phyloP scores from a whole-genome alignment of 2,329 filamentous ascomycete species.

The Dactylellina leptospora region DNA sequence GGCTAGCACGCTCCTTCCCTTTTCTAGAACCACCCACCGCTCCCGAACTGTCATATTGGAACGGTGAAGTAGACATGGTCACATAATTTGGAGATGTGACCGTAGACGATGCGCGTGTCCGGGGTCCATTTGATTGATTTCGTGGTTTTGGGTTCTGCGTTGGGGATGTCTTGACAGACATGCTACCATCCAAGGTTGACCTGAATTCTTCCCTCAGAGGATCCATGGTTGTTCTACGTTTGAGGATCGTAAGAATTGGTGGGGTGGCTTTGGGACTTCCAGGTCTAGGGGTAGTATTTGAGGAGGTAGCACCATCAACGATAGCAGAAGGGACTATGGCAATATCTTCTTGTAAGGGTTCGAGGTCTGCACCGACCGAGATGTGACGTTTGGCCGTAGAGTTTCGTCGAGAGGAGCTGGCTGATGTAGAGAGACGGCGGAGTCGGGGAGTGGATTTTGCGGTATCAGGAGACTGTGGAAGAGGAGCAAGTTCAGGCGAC shows the following conservation, averaged over 20 bases:
- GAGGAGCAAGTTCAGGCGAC: constrained; percentile 39
- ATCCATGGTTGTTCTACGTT: constrained; percentile 45
- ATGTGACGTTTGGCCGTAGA: constrained; percentile 27
- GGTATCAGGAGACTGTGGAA: constrained; percentile 20
- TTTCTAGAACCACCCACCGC: constrained; percentile 38
- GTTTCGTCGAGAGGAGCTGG: constrained; percentile 23
- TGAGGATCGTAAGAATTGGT: constrained; percentile 49
- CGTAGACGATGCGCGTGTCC: constrained; percentile 35
- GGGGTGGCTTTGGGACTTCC: constrained; percentile 49
- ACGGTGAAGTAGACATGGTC: constrained; percentile 26
- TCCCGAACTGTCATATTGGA: constrained; percentile 29
- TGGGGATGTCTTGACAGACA: constrained; percentile 13
- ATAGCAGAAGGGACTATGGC: constrained; percentile 23
- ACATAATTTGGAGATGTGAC: constrained; percentile 26
- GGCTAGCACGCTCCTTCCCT: constrained; percentile 40
- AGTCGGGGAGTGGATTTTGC: constrained; percentile 40
- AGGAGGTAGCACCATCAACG: constrained; percentile 16
- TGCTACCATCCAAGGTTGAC: constrained; percentile 24
- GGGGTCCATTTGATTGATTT: constrained; percentile 11
- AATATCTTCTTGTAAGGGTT: constrained; percentile 35
- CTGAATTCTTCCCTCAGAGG: constrained; percentile 38
- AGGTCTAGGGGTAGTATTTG: constrained; percentile 27
- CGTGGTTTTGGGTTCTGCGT: constrained; percentile 15
- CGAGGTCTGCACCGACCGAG: constrained; percentile 22
- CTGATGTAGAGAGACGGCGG: constrained; percentile 33